A percentile compares a stretch with the other conserved stretches of the same genome.
Conservation (phyloP, 305 asterid genomes). For the Solanum hybrid region DNA sequence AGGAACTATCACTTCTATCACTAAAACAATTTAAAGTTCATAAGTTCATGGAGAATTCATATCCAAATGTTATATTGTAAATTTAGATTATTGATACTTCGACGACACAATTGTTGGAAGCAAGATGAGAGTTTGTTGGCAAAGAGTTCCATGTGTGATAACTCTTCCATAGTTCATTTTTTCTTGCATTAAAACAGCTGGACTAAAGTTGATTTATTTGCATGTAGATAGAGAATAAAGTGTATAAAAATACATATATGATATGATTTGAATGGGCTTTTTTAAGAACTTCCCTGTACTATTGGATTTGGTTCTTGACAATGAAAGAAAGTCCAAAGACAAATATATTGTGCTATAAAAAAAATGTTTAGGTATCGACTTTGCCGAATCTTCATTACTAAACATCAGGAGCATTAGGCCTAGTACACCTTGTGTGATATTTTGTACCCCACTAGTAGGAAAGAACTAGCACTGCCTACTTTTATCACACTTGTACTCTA, state of each 20-base stretch:
- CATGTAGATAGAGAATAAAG: not conserved
- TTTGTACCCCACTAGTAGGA: not conserved
- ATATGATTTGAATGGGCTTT: not conserved
- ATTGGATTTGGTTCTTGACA: not conserved
- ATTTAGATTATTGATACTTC: not conserved
- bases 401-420: not conserved
- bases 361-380: not conserved
- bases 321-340: not conserved
- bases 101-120: not conserved
- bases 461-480: not conserved
- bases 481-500: not conserved
- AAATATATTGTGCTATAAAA: not conserved
- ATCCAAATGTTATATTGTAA: not conserved
- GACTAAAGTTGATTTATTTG: not conserved
- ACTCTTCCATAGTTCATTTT: not conserved
- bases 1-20: not conserved
- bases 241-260: not conserved
- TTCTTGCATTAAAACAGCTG: not conserved
- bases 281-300: not conserved
- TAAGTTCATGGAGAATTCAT: not conserved
- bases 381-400: not conserved
- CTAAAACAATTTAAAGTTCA: not conserved
- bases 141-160: not conserved
- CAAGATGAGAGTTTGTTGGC: not conserved
- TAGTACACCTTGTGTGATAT: not conserved